Evolutionary conservation across 805 yeast species (phyloP), one percentile per base, ranked within the genome.

Genomic region (Kuraishia capsulata): DNA sequence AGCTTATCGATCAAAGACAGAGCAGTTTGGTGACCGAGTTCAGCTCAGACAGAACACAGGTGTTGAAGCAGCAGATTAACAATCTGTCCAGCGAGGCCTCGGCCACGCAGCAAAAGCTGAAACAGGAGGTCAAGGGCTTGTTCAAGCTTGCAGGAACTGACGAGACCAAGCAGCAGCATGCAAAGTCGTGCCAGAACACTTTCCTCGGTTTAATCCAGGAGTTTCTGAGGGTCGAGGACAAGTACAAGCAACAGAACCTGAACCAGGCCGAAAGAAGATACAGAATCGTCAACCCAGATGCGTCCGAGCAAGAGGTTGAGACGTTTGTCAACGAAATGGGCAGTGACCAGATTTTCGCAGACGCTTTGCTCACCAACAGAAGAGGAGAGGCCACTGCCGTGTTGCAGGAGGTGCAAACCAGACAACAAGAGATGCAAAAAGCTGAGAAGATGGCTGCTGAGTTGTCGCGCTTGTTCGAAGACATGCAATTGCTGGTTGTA

Each of bases 331-430:
- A 81, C 49, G 94, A 87, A 52, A 76, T 76, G 39, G 84, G 82
- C 47, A 20, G 33, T 20, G 83, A 87, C 39, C 97, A 90, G 65
- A 85, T 89, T 51, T 92, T 92, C 65, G 87, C 94, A 42, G 95
- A 88, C 63, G 97, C 97, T 14, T 70, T 87, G 46, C 69, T 81
- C 66, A 80, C 88, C 39, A 84, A 85, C 56, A 80, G 95, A 64
- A 76, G 88, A 56, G 95, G 95, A 50, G 96, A 92, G 64, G 97
- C 97, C 32, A 78, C 92, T 60, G 78, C 96, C 25, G 97, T 94
- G 2, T 73, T 92, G 51, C 85, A 87, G 53, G 97, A 92, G 65
- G 97, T 92, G 41, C 96, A 90, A 65, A 79, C 84, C 37, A 81
- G 98, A 66, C 97, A 92, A 67, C 81, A 83, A 58, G 97, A 92